Conservation (phyloP, 805 yeast species). For the Blastobotrys chiropterorum region DNA sequence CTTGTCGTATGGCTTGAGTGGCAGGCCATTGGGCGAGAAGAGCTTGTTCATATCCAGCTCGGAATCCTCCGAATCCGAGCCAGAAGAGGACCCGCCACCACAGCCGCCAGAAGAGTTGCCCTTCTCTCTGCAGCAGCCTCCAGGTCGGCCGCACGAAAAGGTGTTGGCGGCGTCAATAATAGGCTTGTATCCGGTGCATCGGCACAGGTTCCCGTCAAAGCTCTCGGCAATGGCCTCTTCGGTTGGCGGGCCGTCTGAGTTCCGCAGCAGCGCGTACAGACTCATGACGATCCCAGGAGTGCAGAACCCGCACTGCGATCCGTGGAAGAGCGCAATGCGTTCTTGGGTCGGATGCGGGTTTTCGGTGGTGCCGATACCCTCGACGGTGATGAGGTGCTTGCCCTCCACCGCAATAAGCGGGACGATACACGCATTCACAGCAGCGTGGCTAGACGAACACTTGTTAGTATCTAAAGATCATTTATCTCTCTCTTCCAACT, state of each 20-base stretch:
- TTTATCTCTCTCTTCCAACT: not conserved
- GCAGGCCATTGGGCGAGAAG: conserved; percentile 37
- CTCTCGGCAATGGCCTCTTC: conserved; percentile 39
- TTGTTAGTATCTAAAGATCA: not conserved
- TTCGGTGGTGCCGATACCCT: conserved; percentile 39
- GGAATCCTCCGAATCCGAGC: conserved; percentile 1
- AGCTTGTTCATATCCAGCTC: conserved; percentile 7
- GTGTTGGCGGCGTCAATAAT: conserved; percentile 43
- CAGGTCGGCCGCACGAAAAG: conserved; percentile 36
- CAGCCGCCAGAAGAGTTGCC: conserved; percentile 12
- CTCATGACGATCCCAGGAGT: conserved; percentile 49
- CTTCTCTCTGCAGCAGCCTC: conserved; percentile 33
- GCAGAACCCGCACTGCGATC: conserved; percentile 47
- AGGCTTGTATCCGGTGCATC: conserved; percentile 48
- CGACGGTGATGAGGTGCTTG: conserved; percentile 42
- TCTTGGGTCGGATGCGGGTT: conserved; percentile 46
- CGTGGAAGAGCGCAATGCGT: conserved; percentile 43
- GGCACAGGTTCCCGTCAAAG: conserved; percentile 42
- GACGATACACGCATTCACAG: conserved; percentile 43
- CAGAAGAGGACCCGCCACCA: conserved; percentile 9
- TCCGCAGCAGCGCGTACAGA: conserved; percentile 37
- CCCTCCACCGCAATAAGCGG: conserved; percentile 42
- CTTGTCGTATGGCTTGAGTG: conserved; percentile 36
- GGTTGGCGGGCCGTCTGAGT: conserved; percentile 31
- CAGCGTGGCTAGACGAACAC: conserved; percentile 25